phyloP scores from a whole-genome alignment of 2,329 filamentous ascomycete species.

The Zymoseptoria ardabiliae region DNA sequence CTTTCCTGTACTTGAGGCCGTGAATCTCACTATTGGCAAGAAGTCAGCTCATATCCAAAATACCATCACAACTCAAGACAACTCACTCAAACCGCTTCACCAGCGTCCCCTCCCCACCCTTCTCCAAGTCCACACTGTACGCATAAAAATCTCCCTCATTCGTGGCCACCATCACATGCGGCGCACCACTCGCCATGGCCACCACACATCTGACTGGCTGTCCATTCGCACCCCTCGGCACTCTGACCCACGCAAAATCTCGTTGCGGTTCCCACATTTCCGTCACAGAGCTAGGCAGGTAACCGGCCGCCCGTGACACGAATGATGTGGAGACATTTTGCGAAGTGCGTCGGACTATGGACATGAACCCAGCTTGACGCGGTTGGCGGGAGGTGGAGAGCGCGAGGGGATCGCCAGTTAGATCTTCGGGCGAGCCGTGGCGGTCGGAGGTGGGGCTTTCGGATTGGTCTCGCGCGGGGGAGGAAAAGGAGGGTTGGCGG shows the following conservation, averaged over 20 bases:
- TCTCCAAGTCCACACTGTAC: conserved; percentile 90
- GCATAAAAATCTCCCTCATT: conserved; percentile 93
- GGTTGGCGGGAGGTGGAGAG: conserved; percentile 31
- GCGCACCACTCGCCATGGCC: conserved; percentile 88
- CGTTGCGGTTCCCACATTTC: conserved; percentile 96
- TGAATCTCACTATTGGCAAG: conserved; percentile 25
- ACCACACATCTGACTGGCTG: conserved; percentile 77
- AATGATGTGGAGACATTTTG: conserved; percentile 87
- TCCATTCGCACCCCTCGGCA: conserved; percentile 56
- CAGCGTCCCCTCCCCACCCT: conserved; percentile 84
- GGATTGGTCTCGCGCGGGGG: conserved; percentile 31
- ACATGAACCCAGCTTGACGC: conserved; percentile 71
- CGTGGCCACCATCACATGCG: conserved; percentile 96
- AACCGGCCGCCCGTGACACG: conserved; percentile 81
- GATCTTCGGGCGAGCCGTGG: conserved; percentile 24
- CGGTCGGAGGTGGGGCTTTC: conserved; percentile 31
- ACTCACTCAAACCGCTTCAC: conserved; percentile 90
- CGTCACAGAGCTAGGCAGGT: conserved; percentile 85
- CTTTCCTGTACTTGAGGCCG: conserved; percentile 23
- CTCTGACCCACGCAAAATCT: conserved; percentile 94
- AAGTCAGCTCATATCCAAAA: conserved; percentile 6
- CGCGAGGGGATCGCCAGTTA: conserved; percentile 19
- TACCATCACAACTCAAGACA: neutral
- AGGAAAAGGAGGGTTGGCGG: conserved; percentile 15
- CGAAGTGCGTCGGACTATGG: conserved; percentile 86